phyloP scores from a whole-genome alignment of 2,329 filamentous ascomycete genomes.

The Microcyclospora tardicrescens region DNA sequence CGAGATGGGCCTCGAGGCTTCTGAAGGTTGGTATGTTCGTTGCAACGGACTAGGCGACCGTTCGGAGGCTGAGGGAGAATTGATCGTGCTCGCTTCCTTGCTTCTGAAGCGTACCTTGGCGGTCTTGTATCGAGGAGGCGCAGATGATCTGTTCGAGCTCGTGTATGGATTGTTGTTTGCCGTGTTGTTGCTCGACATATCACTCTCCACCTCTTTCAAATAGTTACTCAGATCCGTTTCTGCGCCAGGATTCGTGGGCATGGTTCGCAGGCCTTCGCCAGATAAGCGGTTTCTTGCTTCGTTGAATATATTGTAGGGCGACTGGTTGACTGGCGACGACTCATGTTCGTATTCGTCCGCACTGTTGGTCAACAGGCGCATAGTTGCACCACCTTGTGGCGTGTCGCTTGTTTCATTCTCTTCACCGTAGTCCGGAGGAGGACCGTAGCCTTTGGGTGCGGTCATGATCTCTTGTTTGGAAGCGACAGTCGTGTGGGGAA shows the following conservation, averaged over 20 bases:
- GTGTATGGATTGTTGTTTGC: conserved; percentile 3
- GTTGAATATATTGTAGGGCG: conserved; percentile 25
- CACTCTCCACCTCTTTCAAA: conserved; percentile 28
- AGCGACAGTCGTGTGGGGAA: too few species aligned
- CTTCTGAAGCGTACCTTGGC: conserved; percentile 22
- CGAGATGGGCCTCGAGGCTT: conserved; percentile 31
- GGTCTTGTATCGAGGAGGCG: conserved; percentile 13
- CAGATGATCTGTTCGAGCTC: conserved; percentile 9
- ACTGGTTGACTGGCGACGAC: conserved; percentile 21
- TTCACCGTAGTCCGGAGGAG: too few species aligned
- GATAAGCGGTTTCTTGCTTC: conserved; percentile 15
- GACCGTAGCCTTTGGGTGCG: too few species aligned
- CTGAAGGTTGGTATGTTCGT: conserved; percentile 38
- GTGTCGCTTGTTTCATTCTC: too few species aligned
- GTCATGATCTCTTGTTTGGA: too few species aligned
- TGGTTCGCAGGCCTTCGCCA: conserved; percentile 5
- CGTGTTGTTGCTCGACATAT: conserved; percentile 10
- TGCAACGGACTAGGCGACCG: conserved; percentile 29
- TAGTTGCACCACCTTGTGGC: conserved; percentile 27
- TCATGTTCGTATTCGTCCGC: conserved; percentile 29
- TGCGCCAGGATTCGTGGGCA: conserved; percentile 3
- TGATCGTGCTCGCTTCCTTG: conserved; percentile 15
- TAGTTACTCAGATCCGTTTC: conserved; percentile 29
- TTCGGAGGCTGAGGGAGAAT: conserved; percentile 22
- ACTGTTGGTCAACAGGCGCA: conserved; percentile 37